These are phyloP conservation scores for Suillus fuscotomentosus DNA, from an alignment of 768 basidiomycete genomes.

Conservation along the genomic window DNA sequence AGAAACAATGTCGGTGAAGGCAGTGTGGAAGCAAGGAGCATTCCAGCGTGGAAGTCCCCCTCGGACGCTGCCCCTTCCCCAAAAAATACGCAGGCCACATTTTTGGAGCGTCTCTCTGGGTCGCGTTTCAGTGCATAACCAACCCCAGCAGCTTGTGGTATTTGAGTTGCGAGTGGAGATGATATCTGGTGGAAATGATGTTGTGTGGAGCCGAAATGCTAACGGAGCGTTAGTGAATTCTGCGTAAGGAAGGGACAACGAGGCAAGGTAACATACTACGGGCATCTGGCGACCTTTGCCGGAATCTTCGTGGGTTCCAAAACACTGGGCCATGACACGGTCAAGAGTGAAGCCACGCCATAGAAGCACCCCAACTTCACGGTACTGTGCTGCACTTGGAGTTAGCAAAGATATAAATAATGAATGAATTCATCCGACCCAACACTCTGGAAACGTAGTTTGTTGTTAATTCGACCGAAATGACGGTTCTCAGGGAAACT, in stretches of 20 bases:
- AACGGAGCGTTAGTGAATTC: constrained; percentile 6
- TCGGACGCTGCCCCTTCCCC: constrained; percentile 95
- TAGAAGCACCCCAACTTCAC: constrained; percentile 87
- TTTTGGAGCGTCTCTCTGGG: constrained; percentile 60
- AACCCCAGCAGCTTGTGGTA: constrained; percentile 93
- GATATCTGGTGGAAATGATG: constrained; percentile 95
- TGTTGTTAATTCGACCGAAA: constrained; percentile 1
- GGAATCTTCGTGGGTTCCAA: constrained; percentile 82
- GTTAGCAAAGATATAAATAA: neutral
- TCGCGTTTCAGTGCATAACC: constrained; percentile 86
- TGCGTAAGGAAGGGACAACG: neutral
- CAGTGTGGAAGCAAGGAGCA: constrained; percentile 76
- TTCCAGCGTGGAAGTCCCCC: constrained; percentile 93
- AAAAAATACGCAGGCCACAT: constrained; percentile 86
- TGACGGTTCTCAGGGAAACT: constrained; percentile 25
- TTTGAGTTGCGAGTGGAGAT: constrained; percentile 90
- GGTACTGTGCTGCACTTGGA: constrained; percentile 70
- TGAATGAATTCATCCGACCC: constrained; percentile 39
- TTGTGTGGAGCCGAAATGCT: constrained; percentile 84
- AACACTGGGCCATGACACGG: constrained; percentile 88
- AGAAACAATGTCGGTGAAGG: constrained; percentile 74
- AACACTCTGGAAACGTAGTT: constrained; percentile 54
- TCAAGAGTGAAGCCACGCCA: constrained; percentile 84
- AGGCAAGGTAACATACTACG: constrained; percentile 50
- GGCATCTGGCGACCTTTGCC: constrained; percentile 94